Evolutionary conservation across 163 green algal species (phyloP).

Genomic region (Scenedesmus sp.): DNA sequence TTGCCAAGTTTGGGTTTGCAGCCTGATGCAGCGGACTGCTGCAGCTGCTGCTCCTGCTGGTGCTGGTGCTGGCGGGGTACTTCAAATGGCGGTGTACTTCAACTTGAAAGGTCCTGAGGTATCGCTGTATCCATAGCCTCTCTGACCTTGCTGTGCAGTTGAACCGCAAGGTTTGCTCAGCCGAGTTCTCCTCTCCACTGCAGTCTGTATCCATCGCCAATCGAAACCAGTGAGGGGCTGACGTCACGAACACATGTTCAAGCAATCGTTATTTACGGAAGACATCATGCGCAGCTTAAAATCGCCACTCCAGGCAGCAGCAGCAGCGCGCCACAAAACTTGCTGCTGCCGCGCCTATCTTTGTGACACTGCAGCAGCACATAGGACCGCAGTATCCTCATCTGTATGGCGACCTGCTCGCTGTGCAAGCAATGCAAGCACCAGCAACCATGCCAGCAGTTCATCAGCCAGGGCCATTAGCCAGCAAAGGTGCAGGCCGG

Average conservation of each 20-base stretch:
- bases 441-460: neutral
- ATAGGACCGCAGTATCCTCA: neutral
- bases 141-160: too few species aligned
- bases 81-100: too few species aligned
- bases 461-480: neutral
- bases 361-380: neutral
- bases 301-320: neutral
- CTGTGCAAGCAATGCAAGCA: neutral
- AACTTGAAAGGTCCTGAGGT: too few species aligned
- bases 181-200: too few species aligned
- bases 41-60: too few species aligned
- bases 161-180: too few species aligned
- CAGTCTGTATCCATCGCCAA: too few species aligned
- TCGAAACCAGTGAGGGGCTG: too few species aligned
- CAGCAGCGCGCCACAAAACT: constrained; percentile 1
- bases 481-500: neutral
- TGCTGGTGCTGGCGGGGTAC: too few species aligned
- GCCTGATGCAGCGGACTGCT: neutral
- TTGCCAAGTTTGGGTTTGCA: too few species aligned
- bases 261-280: neutral
- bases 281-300: neutral
- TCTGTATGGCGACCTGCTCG: neutral
- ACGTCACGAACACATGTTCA: too few species aligned
- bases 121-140: too few species aligned
- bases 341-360: neutral